These are phyloP conservation scores for Chytriomyces sp. DNA, from an alignment of 192 early-diverging fungal species.

Conservation along the genomic window DNA sequence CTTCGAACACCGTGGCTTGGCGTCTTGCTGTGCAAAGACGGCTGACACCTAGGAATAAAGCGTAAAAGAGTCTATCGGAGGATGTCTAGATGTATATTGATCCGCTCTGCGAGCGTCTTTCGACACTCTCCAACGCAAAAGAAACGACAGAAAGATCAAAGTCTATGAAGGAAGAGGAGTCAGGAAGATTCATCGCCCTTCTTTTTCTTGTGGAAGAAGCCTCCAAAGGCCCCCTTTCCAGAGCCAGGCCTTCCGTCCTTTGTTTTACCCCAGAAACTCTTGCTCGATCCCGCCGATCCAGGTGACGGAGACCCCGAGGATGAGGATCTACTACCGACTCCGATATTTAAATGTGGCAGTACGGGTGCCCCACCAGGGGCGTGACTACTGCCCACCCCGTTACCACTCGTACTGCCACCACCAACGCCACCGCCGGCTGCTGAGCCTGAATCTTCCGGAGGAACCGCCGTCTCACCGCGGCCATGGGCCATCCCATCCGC, in stretches of 20 bases:
- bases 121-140: too few relatives aligned
- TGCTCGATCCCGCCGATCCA: neutral
- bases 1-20: too few relatives aligned
- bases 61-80: neutral
- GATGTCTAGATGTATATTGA: neutral
- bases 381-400: too few relatives aligned
- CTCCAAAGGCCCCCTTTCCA: conserved; percentile 10
- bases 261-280: conserved; percentile 11
- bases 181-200: neutral
- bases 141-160: too few relatives aligned
- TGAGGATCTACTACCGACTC: neutral
- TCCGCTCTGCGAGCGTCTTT: too few relatives aligned
- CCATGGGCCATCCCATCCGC: conserved; percentile 1
- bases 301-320: conserved; percentile 3
- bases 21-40: neutral
- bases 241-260: neutral
- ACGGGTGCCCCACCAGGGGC: neutral
- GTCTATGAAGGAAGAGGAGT: neutral
- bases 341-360: neutral
- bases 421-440: neutral
- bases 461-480: conserved; percentile 24
- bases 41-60: neutral
- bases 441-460: conserved; percentile 15
- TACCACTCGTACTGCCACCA: too few relatives aligned
- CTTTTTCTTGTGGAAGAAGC: conserved; percentile 5